Conservation (phyloP, 2,329 filamentous ascomycete species). For the Pseudomassariella vexata region DNA sequence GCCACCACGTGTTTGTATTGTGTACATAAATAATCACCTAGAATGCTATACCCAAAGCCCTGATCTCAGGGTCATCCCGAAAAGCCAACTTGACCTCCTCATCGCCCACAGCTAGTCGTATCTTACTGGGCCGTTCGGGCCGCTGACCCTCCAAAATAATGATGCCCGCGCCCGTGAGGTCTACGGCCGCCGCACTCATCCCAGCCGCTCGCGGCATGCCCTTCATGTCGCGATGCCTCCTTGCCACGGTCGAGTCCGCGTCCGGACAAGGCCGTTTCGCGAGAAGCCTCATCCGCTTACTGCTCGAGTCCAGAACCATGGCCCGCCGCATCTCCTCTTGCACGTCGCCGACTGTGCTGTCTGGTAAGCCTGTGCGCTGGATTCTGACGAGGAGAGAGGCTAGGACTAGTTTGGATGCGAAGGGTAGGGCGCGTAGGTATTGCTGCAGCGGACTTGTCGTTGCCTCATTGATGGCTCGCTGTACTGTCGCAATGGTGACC, state of each 20-base stretch:
- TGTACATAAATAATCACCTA: constrained; percentile 21
- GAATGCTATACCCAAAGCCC: constrained; percentile 61
- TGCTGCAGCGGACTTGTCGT: constrained; percentile 90
- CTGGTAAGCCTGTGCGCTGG: constrained; percentile 75
- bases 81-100: constrained; percentile 88
- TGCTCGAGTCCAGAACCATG: constrained; percentile 53
- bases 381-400: constrained; percentile 74
- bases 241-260: not conserved
- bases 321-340: constrained; percentile 77
- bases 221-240: constrained; percentile 16
- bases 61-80: constrained; percentile 81
- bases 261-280: constrained; percentile 9
- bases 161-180: constrained; percentile 81
- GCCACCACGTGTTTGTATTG: constrained; percentile 6
- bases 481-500: constrained; percentile 90
- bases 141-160: constrained; percentile 75
- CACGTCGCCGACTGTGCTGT: constrained; percentile 84
- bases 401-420: constrained; percentile 79
- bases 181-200: constrained; percentile 68
- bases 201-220: constrained; percentile 17
- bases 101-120: constrained; percentile 79
- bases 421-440: constrained; percentile 74
- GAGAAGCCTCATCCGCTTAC: constrained; percentile 56
- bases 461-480: constrained; percentile 90
- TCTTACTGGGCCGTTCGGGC: constrained; percentile 80